These are phyloP conservation scores for Apiospora saccharicola DNA, from an alignment of 2,329 filamentous ascomycete species.

Conservation along the genomic window DNA sequence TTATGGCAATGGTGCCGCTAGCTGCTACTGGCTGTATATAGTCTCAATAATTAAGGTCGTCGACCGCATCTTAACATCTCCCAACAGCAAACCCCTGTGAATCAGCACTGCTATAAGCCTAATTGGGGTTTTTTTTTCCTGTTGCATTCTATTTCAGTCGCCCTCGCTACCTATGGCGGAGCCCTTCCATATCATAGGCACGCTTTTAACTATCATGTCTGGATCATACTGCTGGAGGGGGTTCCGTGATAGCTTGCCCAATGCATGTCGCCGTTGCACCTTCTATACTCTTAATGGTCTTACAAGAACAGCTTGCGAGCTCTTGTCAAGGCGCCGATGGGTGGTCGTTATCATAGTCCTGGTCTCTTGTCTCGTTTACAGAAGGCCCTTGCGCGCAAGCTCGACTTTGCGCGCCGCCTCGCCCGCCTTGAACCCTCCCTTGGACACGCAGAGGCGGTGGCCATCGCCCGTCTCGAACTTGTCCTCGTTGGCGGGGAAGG, in stretches of 20 bases:
- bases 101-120: not conserved
- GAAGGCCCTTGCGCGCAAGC: constrained; percentile 77
- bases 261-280: not conserved
- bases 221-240: not conserved
- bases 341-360: constrained; percentile 6
- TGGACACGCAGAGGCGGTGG: constrained; percentile 75
- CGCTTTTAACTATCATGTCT: not conserved
- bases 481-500: constrained; percentile 78
- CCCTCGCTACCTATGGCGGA: not conserved
- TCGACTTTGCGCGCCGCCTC: constrained; percentile 80
- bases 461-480: constrained; percentile 80
- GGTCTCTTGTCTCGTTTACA: constrained; percentile 52
- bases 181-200: constrained; percentile 9
- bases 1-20: not conserved
- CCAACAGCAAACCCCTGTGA: not conserved
- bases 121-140: no score
- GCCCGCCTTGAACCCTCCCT: constrained; percentile 75
- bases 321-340: not conserved
- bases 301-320: not conserved
- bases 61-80: not conserved
- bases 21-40: not conserved
- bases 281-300: no score
- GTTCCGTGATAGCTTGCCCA: not conserved
- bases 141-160: not conserved
- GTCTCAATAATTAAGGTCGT: not conserved